These are phyloP conservation scores for Thermochaetoides dissita DNA, from an alignment of 2,329 filamentous ascomycete genomes.

Conservation along the genomic window DNA sequence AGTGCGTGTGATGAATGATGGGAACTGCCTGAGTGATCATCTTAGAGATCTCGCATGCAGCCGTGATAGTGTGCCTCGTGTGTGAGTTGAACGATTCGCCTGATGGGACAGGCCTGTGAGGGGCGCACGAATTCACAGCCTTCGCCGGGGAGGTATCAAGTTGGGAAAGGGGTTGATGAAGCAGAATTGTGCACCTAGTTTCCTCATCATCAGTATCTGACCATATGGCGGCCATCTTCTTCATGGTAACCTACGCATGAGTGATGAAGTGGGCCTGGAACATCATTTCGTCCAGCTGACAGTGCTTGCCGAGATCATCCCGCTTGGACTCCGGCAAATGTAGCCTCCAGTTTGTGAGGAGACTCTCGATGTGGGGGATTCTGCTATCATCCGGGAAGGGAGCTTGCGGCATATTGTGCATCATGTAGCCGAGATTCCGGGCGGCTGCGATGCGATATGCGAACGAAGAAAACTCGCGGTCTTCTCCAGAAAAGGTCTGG, in stretches of 20 bases:
- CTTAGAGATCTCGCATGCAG: constrained; percentile 63
- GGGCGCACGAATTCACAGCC: constrained; percentile 52
- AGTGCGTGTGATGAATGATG: constrained; percentile 62
- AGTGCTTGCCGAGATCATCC: constrained; percentile 53
- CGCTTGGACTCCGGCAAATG: constrained; percentile 62
- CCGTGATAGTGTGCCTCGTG: constrained; percentile 66
- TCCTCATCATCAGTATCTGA: neutral
- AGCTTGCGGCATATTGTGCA: constrained; percentile 38
- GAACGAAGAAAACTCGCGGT: constrained; percentile 66
- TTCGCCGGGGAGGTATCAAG: constrained; percentile 48
- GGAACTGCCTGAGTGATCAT: constrained; percentile 61
- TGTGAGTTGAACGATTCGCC: constrained; percentile 48
- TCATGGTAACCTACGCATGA: constrained; percentile 29
- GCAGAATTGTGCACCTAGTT: constrained; percentile 49
- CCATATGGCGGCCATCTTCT: too few species aligned
- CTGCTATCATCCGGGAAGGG: constrained; percentile 40
- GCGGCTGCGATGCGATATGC: constrained; percentile 72
- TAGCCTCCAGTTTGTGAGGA: constrained; percentile 60
- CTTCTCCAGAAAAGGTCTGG: constrained; percentile 55
- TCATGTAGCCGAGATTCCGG: constrained; percentile 63
- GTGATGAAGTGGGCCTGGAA: constrained; percentile 81
- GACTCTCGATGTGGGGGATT: constrained; percentile 35
- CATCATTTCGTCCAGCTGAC: constrained; percentile 73
- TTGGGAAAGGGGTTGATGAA: constrained; percentile 68
- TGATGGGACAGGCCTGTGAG: constrained; percentile 36